Percentiles rank a stretch among this genome's conserved stretches.
These are phyloP conservation scores for Glarea lozoyensis DNA, from an alignment of 495 filamentous ascomycete species.

Conservation along the genomic window DNA sequence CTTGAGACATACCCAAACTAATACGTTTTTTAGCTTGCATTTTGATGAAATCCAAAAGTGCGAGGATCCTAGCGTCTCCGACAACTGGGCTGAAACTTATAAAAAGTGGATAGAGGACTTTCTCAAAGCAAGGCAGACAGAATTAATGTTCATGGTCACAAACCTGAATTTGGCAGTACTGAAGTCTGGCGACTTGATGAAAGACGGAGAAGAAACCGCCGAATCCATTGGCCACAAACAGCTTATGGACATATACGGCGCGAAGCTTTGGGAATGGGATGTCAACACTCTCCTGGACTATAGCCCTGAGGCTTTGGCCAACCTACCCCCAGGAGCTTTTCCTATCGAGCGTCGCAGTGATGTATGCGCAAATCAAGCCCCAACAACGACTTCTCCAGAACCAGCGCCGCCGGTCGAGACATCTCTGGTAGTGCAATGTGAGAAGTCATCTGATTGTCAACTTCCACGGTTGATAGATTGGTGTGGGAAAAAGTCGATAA, in stretches of 20 bases:
- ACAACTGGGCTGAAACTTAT: neutral
- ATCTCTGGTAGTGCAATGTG: no score
- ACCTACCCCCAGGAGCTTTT: neutral
- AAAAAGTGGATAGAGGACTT: neutral
- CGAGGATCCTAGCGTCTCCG: neutral
- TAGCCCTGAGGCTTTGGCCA: neutral
- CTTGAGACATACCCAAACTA: neutral
- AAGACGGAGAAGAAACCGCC: neutral
- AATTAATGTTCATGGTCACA: neutral
- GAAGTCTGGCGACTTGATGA: neutral
- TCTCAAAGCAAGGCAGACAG: neutral
- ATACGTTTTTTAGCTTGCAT: neutral
- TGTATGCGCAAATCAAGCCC: no score
- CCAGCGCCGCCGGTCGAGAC: no score
- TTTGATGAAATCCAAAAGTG: neutral
- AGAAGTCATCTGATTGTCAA: no score
- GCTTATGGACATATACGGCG: neutral
- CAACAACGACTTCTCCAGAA: no score
- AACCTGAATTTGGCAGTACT: neutral
- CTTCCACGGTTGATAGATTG: no score
- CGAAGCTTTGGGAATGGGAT: neutral
- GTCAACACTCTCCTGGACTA: neutral
- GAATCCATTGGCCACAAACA: neutral
- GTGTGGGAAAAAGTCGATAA: no score
- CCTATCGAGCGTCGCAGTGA: neutral